Percentiles rank a stretch among this genome's conserved stretches.
phyloP scores from a whole-genome alignment of 176 grass and related monocot genomes.

The Saccharum spontaneum region DNA sequence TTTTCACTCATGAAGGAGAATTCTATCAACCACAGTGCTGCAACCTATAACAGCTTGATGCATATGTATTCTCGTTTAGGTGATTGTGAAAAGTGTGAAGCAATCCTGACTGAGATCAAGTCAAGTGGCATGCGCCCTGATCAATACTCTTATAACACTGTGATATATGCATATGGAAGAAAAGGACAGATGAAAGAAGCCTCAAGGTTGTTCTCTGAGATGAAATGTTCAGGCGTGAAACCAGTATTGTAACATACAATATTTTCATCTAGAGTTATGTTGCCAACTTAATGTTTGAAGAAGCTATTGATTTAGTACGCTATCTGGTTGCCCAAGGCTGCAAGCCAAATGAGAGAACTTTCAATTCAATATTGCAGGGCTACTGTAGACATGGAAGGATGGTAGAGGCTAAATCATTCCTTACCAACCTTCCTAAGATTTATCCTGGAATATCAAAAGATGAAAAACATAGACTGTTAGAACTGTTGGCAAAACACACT shows the following conservation, averaged over 20 bases:
- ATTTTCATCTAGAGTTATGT: conserved; percentile 88
- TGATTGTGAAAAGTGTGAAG: conserved; percentile 79
- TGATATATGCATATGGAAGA: conserved; percentile 91
- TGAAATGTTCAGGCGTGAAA: conserved; percentile 66
- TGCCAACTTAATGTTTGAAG: conserved; percentile 69
- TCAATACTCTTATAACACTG: conserved; percentile 92
- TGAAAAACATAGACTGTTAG: conserved; percentile 45
- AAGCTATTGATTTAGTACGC: conserved; percentile 71
- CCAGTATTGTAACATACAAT: conserved; percentile 91
- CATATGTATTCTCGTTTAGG: conserved; percentile 90
- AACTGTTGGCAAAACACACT: conserved; percentile 40
- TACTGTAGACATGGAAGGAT: conserved; percentile 62
- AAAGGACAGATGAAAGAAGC: conserved; percentile 77
- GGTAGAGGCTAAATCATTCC: conserved; percentile 57
- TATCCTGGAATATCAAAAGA: conserved; percentile 68
- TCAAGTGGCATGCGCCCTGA: conserved; percentile 66
- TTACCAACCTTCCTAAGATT: conserved; percentile 58
- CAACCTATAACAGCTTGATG: conserved; percentile 86
- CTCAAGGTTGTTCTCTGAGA: conserved; percentile 75
- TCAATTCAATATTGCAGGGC: conserved; percentile 64
- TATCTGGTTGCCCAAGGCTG: conserved; percentile 75
- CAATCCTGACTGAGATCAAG: conserved; percentile 71
- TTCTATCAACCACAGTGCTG: conserved; percentile 62
- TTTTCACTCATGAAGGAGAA: conserved; percentile 69
- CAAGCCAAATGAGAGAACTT: conserved; percentile 84